Evolutionary conservation across 208 protist genomes (phyloP).

Genomic region (Crithidia acanthocephali): DNA sequence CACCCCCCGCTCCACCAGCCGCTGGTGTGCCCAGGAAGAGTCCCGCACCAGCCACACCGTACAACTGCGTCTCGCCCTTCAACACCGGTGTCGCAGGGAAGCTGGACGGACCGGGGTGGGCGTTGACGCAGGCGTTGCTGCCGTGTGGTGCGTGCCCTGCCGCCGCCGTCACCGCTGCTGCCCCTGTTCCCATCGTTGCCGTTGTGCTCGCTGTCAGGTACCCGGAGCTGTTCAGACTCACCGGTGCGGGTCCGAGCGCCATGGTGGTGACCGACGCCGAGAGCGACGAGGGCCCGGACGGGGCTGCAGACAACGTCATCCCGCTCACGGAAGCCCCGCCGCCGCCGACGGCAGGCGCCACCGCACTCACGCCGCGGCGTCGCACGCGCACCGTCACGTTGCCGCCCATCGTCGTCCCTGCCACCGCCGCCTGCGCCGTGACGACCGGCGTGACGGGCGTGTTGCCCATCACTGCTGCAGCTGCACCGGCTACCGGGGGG

Average conservation of each 20-base stretch:
- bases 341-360: too few species aligned
- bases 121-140: neutral
- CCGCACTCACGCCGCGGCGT: constrained; percentile 5
- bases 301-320: neutral
- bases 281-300: constrained; percentile 3
- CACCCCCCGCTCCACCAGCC: too few species aligned
- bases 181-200: too few species aligned
- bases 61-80: neutral
- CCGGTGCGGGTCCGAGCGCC: neutral
- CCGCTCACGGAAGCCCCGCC: too few species aligned
- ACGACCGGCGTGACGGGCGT: neutral
- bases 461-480: neutral
- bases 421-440: too few species aligned
- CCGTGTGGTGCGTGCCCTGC: neutral
- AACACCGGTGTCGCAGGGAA: constrained; percentile 10
- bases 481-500: neutral
- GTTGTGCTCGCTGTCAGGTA: neutral
- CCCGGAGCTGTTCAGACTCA: neutral
- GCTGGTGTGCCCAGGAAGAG: too few species aligned
- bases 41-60: too few species aligned
- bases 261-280: neutral
- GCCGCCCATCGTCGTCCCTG: neutral
- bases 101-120: neutral
- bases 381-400: constrained; percentile 25
- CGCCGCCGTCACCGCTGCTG: too few species aligned